Evolutionary conservation across 139 green algal species (phyloP), one percentile per base, ranked within the genome.

Genomic region (Chlamydomonas asymmetrica): DNA sequence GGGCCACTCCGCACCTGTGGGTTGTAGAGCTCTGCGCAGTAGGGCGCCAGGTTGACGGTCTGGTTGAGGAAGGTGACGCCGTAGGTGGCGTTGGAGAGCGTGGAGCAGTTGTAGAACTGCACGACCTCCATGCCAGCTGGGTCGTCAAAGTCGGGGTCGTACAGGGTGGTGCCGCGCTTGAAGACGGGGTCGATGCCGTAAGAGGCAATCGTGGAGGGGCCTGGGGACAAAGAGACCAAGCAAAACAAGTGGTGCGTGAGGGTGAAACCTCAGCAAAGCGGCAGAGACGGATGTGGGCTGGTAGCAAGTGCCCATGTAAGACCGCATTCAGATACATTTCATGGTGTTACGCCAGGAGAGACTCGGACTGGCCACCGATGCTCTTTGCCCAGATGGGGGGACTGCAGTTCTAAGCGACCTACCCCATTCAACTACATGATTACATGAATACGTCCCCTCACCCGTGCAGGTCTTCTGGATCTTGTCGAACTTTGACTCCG

Each of bases 181-280:
- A 96, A 96, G 0, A 92, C 81, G 6, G 91, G 90, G 73, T 96
- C 91, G 38, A 93, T 80, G n/a, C 91, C 91, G 70, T 88, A 95
- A 0, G 85, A 77, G 0, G 71, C 23, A 0, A 63, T 34, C 39
- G 66, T 71, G n/a, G n/a, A 39, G 5, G 29, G 41, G 0, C 75
- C 75, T 25, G 56, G 49, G 49, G 23, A 37, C 57, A 64, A 16
- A 64, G 20, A 64, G 32, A 64, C n/a, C 9, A 38, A 64, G 20
- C 9, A 20, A 64, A 31, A 9, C 9, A 31, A 45, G 27, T 67
- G 8, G 23, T 13, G 61, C 61, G n/a, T n/a, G n/a, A n/a, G n/a
- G n/a, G n/a, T n/a, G n/a, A n/a, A n/a, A n/a, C n/a, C n/a, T n/a
- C n/a, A n/a, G n/a, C n/a, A n/a, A n/a, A n/a, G n/a, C n/a, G n/a